Conservation (phyloP, 345 rosid genomes). For the Citrus glauca region DNA sequence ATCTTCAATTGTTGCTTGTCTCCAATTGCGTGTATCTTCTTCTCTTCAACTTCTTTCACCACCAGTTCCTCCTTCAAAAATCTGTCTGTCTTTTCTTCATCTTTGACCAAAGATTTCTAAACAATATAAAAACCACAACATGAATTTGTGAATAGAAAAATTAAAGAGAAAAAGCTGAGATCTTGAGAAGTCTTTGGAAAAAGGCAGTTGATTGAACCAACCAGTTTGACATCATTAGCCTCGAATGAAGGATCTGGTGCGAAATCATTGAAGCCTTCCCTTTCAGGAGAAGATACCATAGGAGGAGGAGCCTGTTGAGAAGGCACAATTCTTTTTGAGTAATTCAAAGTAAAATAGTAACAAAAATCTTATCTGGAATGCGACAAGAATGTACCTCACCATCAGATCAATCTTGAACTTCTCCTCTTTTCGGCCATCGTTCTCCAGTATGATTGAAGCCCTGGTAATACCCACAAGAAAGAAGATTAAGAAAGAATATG, state of each 20-base stretch:
- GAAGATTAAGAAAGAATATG: background rate
- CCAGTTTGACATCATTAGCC: conserved; percentile 12
- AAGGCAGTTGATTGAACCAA: conserved; percentile 7
- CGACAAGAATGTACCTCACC: conserved; percentile 43
- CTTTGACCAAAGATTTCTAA: conserved; percentile 22
- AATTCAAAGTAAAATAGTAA: conserved; percentile 22
- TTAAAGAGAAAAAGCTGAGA: background rate
- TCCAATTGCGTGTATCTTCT: conserved; percentile 3
- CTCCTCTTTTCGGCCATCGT: conserved; percentile 23
- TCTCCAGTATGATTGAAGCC: conserved; percentile 8
- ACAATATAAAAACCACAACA: background rate
- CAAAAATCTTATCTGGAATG: conserved; percentile 19
- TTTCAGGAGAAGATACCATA: conserved; percentile 29
- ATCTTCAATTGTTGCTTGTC: conserved; percentile 26
- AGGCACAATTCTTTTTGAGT: conserved; percentile 16
- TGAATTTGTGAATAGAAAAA: background rate
- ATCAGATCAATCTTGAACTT: conserved; percentile 50
- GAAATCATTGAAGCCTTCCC: conserved; percentile 14
- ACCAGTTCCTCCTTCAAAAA: conserved; percentile 18
- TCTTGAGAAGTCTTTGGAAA: background rate
- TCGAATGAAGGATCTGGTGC: conserved; percentile 18
- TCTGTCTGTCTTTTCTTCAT: conserved; percentile 10
- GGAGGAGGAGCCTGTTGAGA: conserved; percentile 50
- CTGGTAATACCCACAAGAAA: conserved; percentile 21
- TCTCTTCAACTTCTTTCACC: conserved; percentile 14